Evolutionary conservation across 2,329 filamentous ascomycete species (phyloP).

Genomic region (Neofusicoccum sp.): DNA sequence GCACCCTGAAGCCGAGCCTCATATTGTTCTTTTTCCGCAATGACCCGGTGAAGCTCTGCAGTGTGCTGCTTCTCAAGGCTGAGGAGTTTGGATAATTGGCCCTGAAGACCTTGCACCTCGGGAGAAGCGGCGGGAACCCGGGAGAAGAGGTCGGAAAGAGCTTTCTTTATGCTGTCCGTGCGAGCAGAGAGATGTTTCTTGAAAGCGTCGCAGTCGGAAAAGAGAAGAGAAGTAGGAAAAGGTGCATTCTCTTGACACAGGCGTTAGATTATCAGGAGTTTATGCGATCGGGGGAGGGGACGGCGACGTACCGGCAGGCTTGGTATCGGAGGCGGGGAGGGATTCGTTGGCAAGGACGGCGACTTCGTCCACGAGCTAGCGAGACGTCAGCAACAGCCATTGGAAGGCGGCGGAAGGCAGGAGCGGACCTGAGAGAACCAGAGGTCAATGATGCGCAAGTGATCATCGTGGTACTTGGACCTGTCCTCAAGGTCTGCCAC

Average conservation of each 20-base stretch:
- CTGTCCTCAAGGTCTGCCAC: constrained; percentile 77
- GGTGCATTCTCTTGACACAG: constrained; percentile 21
- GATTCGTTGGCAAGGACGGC: constrained; percentile 42
- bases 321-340: constrained; percentile 18
- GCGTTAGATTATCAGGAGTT: not conserved
- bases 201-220: constrained; percentile 61
- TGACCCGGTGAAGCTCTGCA: constrained; percentile 71
- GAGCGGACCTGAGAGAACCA: constrained; percentile 87
- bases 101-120: constrained; percentile 70
- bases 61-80: constrained; percentile 79
- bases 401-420: not conserved
- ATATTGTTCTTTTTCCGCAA: constrained; percentile 77
- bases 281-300: not conserved
- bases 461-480: constrained; percentile 83
- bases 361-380: constrained; percentile 49
- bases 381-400: constrained; percentile 25
- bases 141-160: constrained; percentile 67
- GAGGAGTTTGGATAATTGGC: constrained; percentile 70
- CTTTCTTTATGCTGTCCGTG: constrained; percentile 71
- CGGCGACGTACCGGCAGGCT: constrained; percentile 15
- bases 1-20: constrained; percentile 85
- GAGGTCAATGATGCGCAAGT: constrained; percentile 82
- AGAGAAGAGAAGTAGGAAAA: constrained; percentile 56
- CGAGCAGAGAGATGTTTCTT: constrained; percentile 76
- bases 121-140: constrained; percentile 54